Base-by-base conservation (phyloP, 495 filamentous ascomycete genomes). In the Penicillium taxi region DNA sequence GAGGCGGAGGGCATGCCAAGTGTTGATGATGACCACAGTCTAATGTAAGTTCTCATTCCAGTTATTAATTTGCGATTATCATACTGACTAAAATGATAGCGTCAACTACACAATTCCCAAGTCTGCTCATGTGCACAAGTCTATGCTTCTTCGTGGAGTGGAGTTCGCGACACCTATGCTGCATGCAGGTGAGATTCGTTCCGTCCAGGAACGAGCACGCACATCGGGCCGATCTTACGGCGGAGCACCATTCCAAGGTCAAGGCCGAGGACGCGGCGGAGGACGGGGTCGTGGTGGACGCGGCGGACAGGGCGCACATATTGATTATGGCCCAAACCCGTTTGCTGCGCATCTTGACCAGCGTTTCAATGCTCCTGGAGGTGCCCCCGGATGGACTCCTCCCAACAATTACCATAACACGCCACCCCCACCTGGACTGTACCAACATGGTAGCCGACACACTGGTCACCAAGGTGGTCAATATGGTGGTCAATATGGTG, bases 101-200 rank as follows among this genome's bases (percentile, higher is more conserved):
- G 84, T 95, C 29, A 60, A 81, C 41, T 99, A 94, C 55, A 75
- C 83, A 19, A 82, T 95, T 58, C 89, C 89, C 1, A 63, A 73
- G 26, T 75, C 74, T 9, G 61, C 63, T 11, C 70, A 83, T 47
- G 61, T 76, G 13, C 91, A 99, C 63, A 96, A 95, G 50, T 95
- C 89, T 6, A 91, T 93, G 84, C 73, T 99, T 16, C 72, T 99
- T 34, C 79, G 84, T 3, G 93, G 91, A 6, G 78, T 89, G 27
- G 77, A 81, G 45, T 73, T 88, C 33, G 65, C 77, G 0, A 61
- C 69, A 1, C 78, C 84, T 6, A 81, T 77, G 3, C 70, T 99
- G 2, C 78, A 82, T 45, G 66, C 73, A 13, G 69, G 59, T 31
- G 93, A 99, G 50, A 79, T 88, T 22, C 75, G 82, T 34, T 69